Evolutionary conservation across 2,329 filamentous ascomycete species (phyloP).

Genomic region (Polytolypa hystricis): DNA sequence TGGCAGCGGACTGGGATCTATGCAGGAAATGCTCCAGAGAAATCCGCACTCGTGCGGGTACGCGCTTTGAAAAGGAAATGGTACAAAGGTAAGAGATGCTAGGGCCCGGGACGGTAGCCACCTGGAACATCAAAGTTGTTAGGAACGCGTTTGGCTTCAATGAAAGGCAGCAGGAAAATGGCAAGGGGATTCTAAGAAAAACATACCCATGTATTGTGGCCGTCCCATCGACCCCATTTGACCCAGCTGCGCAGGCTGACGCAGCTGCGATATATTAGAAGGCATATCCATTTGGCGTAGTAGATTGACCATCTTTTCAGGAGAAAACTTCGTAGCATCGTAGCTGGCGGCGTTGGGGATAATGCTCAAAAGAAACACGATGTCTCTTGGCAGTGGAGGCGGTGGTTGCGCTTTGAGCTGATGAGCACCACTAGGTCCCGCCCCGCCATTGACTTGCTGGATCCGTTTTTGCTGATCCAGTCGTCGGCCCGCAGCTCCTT

Average conservation of each 20-base stretch:
- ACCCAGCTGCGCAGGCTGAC: constrained; percentile 22
- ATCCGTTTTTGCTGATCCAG: constrained; percentile 60
- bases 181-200: too few species aligned
- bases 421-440: constrained; percentile 14
- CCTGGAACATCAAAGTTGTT: constrained; percentile 1
- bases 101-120: constrained; percentile 7
- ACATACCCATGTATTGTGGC: constrained; percentile 26
- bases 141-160: constrained; percentile 1
- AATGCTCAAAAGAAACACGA: constrained; percentile 54
- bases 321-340: constrained; percentile 56
- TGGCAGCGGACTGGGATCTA: not conserved
- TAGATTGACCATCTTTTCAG: constrained; percentile 61
- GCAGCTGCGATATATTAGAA: constrained; percentile 34
- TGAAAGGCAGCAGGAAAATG: not conserved
- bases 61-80: too few species aligned
- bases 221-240: constrained; percentile 19
- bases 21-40: too few species aligned
- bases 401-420: constrained; percentile 45
- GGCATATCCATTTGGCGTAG: constrained; percentile 59
- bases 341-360: constrained; percentile 66
- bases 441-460: constrained; percentile 20
- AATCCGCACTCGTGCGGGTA: too few species aligned
- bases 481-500: constrained; percentile 76
- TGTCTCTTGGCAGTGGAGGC: constrained; percentile 60
- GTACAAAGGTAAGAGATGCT: not conserved